Evolutionary conservation across 1,284 basidiomycete genomes (phyloP), one percentile per base, ranked within the genome.

Genomic region (Puccinia brachypodii): DNA sequence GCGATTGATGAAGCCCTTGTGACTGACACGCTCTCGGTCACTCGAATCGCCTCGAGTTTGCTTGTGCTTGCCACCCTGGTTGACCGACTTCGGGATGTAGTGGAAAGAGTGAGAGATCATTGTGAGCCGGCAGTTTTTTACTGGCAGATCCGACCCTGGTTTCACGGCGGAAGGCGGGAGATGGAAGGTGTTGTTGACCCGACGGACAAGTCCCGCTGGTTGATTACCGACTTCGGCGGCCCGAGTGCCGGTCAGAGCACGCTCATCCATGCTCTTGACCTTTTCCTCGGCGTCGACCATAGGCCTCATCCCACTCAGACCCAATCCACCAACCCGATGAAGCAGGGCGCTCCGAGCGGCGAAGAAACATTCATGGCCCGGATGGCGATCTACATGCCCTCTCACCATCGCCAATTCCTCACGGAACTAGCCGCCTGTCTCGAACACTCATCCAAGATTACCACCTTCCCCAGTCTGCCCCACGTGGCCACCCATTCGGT

Each of bases 1-100:
- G 93, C 91, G 6, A 91, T 98, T 89, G 95, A 98, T 88, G 96
- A 98, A 87, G 89, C 92, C 19, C 96, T 97, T 88, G 91, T 96
- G 38, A 92, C 91, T 33, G 96, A 98, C 86, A 89, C 89, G 58
- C 90, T 94, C 25, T 92, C 95, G 16, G 85, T 92, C 6, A 89
- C 89, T 7, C 90, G 94, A 74, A 92, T 96, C 84, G 91, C 92
- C 0, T 84, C 87, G 31, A 95, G 94, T 86, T 90, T 98, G 42
- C 85, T 86, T 76, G 88, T 89, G 38, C 89, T 98, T 31, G 90
- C 91, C 0, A 85, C 83, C 4, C 90, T 93, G 83, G 92, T 97
- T 82, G 89, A 90, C 72, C 89, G 91, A 8, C 88, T 96, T 47
- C 88, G 89, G 9, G 85, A 90, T 62, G 84, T 93, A 80, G 89